Conservation (phyloP, 306 rosid genomes). For the Canavalia ensiformis region DNA sequence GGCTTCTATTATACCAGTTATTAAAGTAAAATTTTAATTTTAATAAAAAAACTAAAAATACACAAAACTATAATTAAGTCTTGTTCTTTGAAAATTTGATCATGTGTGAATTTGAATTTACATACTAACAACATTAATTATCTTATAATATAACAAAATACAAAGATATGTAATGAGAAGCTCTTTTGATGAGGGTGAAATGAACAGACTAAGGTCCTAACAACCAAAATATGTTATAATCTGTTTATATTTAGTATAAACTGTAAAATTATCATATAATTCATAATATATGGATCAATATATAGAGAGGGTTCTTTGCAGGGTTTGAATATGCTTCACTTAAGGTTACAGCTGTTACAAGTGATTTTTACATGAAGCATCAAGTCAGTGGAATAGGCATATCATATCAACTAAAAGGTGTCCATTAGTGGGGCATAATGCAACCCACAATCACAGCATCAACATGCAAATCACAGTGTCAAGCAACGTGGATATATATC, state of each 20-base stretch:
- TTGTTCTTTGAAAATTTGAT: not conserved
- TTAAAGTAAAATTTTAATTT: not conserved
- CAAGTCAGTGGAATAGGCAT: slow-evolving; percentile 42
- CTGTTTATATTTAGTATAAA: no score
- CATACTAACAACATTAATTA: not conserved
- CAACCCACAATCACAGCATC: slow-evolving; percentile 61
- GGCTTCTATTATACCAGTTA: not conserved
- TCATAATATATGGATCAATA: no score
- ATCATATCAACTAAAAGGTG: slow-evolving; percentile 45
- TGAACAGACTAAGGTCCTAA: not conserved
- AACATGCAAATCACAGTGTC: slow-evolving; percentile 45
- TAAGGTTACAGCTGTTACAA: slow-evolving; percentile 58
- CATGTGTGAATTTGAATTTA: not conserved
- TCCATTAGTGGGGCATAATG: slow-evolving; percentile 59
- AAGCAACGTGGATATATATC: slow-evolving; percentile 45
- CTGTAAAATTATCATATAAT: no score
- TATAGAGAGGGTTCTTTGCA: slow-evolving; percentile 1
- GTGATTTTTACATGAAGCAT: slow-evolving; percentile 42
- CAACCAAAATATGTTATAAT: not conserved
- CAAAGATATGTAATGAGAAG: not conserved
- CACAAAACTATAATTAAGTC: no score
- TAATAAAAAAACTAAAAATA: not conserved
- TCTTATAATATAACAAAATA: not conserved
- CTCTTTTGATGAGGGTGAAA: not conserved
- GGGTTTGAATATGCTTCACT: slow-evolving; percentile 56